Evolutionary conservation across 371 early-diverging fungal species (phyloP).

Genomic region (Mortierella sp.): DNA sequence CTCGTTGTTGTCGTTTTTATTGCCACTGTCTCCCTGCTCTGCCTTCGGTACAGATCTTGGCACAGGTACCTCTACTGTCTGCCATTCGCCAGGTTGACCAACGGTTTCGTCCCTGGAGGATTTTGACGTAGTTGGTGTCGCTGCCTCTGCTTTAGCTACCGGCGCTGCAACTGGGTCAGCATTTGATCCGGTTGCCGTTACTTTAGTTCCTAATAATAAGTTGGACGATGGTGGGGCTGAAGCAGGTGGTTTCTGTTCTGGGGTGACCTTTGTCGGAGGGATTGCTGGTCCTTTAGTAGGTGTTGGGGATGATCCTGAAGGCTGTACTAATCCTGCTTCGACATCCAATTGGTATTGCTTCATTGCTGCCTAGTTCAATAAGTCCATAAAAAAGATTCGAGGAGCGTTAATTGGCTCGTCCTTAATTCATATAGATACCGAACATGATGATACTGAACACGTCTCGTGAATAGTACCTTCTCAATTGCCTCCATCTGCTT

Average conservation of each 20-base stretch:
- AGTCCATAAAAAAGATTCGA: neutral
- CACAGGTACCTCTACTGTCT: constrained; percentile 32
- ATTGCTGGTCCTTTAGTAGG: neutral
- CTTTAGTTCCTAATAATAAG: neutral
- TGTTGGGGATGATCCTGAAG: constrained; percentile 12
- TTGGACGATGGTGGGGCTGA: constrained; percentile 3
- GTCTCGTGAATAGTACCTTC: constrained; percentile 36
- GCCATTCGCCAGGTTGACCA: constrained; percentile 53
- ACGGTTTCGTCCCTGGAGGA: constrained; percentile 27
- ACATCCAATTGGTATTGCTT: constrained; percentile 54
- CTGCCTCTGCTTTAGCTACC: neutral
- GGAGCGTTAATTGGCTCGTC: no score
- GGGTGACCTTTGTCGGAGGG: neutral
- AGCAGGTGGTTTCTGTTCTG: neutral
- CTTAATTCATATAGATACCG: neutral
- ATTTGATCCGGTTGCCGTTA: constrained; percentile 16
- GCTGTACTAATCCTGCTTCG: constrained; percentile 54
- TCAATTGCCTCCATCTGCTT: constrained; percentile 75
- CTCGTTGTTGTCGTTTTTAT: constrained; percentile 11
- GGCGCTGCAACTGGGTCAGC: constrained; percentile 11
- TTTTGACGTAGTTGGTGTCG: neutral
- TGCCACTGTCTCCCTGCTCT: neutral
- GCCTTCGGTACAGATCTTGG: neutral
- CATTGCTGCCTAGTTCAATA: constrained; percentile 25
- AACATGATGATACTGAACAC: neutral